Percentiles rank a stretch among this genome's conserved stretches.
Conservation (phyloP, 164 flowering plant species). For the Macadamia tetraphylla region DNA sequence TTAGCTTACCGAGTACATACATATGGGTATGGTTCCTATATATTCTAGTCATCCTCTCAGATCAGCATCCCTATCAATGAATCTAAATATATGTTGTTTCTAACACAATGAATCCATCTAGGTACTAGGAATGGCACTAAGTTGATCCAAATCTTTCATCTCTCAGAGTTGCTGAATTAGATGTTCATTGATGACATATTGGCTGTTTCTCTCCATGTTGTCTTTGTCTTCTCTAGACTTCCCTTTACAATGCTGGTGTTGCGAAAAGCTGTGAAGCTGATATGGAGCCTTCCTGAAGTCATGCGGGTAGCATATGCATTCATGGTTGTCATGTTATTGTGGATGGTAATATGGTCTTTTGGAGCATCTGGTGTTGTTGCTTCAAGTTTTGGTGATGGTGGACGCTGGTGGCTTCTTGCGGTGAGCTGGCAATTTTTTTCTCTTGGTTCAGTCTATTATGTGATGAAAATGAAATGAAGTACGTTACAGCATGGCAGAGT, state of each 20-base stretch:
- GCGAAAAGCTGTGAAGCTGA: slow-evolving; percentile 86
- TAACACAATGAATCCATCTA: no score
- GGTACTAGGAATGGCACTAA: no score
- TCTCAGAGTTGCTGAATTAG: no score
- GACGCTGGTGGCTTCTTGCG: slow-evolving; percentile 99
- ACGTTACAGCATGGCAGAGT: slow-evolving; percentile 2
- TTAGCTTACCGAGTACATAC: no score
- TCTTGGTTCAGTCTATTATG: slow-evolving; percentile 23
- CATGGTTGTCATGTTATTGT: slow-evolving; percentile 78
- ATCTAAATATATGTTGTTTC: no score
- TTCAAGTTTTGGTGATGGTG: slow-evolving; percentile 66
- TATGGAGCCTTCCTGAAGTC: slow-evolving; percentile 84
- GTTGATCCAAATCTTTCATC: no score
- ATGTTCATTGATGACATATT: background rate
- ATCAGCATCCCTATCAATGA: no score
- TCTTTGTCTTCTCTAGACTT: slow-evolving; percentile 45
- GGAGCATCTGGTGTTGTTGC: slow-evolving; percentile 97
- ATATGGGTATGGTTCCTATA: no score
- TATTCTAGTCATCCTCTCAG: no score
- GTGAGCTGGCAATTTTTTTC: slow-evolving; percentile 96
- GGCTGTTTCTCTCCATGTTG: background rate
- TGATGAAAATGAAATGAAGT: slow-evolving; percentile 8
- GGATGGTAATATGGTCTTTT: slow-evolving; percentile 96
- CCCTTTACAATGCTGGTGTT: slow-evolving; percentile 95
- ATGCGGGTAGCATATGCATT: slow-evolving; percentile 75